These are phyloP conservation scores for Ammopiptanthus mongolicus DNA, from an alignment of 306 rosid genomes.

Conservation along the genomic window DNA sequence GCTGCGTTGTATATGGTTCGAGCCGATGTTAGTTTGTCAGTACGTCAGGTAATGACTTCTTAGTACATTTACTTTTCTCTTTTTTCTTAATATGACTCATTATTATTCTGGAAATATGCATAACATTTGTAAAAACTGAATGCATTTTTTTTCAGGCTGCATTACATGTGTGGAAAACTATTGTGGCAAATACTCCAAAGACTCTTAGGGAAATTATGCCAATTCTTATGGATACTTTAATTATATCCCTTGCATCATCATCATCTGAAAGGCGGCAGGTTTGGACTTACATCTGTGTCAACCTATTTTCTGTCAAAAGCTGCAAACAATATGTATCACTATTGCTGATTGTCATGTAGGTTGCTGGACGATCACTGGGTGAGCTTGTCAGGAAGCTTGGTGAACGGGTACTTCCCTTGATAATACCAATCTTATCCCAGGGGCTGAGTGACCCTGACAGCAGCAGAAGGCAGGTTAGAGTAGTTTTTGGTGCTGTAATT, in stretches of 20 bases:
- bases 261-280: conserved; percentile 98
- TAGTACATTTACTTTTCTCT: background rate
- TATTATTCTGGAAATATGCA: background rate
- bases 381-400: conserved; percentile 99
- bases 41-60: conserved; percentile 73
- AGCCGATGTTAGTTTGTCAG: conserved; percentile 92
- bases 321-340: background rate
- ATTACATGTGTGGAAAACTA: conserved; percentile 96
- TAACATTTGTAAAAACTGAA: background rate
- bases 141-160: conserved; percentile 66
- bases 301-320: background rate
- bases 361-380: conserved; percentile 94
- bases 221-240: conserved; percentile 89
- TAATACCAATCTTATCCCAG: conserved; percentile 88
- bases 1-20: conserved; percentile 98
- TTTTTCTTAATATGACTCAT: background rate
- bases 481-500: background rate
- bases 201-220: conserved; percentile 96
- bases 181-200: conserved; percentile 95
- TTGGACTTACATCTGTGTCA: conserved; percentile 7
- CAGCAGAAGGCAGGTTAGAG: conserved; percentile 84
- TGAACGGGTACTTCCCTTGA: conserved; percentile 89
- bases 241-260: conserved; percentile 87
- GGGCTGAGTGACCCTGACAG: conserved; percentile 69
- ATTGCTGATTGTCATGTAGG: conserved; percentile 42